Conservation (phyloP, 2,329 filamentous ascomycete genomes). For the Paecilomyces sp. region DNA sequence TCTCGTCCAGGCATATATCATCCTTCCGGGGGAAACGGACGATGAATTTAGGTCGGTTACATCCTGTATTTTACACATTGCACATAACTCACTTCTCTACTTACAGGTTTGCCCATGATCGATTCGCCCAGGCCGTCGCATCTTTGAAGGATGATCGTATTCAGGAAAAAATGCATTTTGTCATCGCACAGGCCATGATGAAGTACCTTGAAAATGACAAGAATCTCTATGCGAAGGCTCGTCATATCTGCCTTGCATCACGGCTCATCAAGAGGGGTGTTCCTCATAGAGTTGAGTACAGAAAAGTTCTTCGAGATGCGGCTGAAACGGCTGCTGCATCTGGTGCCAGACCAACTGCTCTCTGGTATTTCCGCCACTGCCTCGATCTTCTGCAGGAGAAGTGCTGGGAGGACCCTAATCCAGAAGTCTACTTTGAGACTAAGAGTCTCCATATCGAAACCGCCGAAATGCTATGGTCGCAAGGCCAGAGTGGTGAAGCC, state of each 20-base stretch:
- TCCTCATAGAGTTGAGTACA: slow-evolving; percentile 55
- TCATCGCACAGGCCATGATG: slow-evolving; percentile 74
- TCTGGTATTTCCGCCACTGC: slow-evolving; percentile 73
- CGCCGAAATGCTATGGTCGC: slow-evolving; percentile 76
- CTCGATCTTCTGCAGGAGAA: slow-evolving; percentile 70
- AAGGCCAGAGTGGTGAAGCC: slow-evolving; percentile 63
- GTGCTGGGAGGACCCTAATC: slow-evolving; percentile 63
- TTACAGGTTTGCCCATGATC: slow-evolving; percentile 71
- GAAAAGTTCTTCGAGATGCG: slow-evolving; percentile 70
- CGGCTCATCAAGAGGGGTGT: slow-evolving; percentile 66
- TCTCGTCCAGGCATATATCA: slow-evolving; percentile 70
- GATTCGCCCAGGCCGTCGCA: slow-evolving; percentile 70
- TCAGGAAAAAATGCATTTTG: slow-evolving; percentile 77
- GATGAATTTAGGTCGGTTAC: slow-evolving; percentile 60
- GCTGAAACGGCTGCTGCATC: slow-evolving; percentile 73
- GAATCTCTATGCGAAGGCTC: slow-evolving; percentile 64
- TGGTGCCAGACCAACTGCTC: slow-evolving; percentile 72
- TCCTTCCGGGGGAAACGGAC: slow-evolving; percentile 75
- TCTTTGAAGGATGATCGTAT: slow-evolving; percentile 62
- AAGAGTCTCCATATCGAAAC: slow-evolving; percentile 69
- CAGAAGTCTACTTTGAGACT: slow-evolving; percentile 81
- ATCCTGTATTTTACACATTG: background rate
- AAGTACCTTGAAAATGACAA: slow-evolving; percentile 60
- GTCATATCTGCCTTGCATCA: slow-evolving; percentile 72
- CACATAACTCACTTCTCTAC: slow-evolving; percentile 4